Evolutionary conservation across 179 eudicot species (phyloP).

Genomic region (Corrigiola litoralis): DNA sequence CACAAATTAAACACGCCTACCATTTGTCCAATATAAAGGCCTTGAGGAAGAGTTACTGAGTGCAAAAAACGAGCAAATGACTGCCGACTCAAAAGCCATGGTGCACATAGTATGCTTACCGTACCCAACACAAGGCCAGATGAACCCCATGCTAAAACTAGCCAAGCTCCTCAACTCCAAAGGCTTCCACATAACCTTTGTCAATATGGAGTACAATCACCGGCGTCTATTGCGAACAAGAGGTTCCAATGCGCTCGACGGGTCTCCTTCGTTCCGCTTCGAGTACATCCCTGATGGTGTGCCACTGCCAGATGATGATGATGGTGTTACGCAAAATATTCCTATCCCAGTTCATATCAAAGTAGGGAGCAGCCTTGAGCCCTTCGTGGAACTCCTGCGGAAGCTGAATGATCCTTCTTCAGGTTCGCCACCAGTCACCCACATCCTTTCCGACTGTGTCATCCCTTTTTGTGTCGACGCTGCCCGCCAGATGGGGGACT

Average conservation of each 20-base stretch:
- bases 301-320: not conserved
- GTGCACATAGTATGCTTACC: not conserved
- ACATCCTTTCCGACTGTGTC: not conserved
- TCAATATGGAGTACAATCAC: not conserved
- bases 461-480: not conserved
- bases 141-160: not conserved
- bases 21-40: too few species aligned
- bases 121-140: not conserved
- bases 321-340: not conserved
- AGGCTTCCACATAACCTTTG: not conserved
- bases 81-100: too few species aligned
- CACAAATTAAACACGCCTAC: too few species aligned
- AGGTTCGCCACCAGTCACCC: not conserved
- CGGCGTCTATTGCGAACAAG: not conserved
- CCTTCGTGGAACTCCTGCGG: not conserved
- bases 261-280: not conserved
- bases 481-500: not conserved
- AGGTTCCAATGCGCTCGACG: not conserved
- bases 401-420: not conserved
- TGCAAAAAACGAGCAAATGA: too few species aligned
- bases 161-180: not conserved
- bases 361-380: not conserved
- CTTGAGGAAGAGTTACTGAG: too few species aligned
- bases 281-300: not conserved
- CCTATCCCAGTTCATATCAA: not conserved